Percentiles rank a stretch among this genome's conserved stretches.
Conservation (phyloP, 352 stramenopile genomes). For the Phytopythium delawarense region DNA sequence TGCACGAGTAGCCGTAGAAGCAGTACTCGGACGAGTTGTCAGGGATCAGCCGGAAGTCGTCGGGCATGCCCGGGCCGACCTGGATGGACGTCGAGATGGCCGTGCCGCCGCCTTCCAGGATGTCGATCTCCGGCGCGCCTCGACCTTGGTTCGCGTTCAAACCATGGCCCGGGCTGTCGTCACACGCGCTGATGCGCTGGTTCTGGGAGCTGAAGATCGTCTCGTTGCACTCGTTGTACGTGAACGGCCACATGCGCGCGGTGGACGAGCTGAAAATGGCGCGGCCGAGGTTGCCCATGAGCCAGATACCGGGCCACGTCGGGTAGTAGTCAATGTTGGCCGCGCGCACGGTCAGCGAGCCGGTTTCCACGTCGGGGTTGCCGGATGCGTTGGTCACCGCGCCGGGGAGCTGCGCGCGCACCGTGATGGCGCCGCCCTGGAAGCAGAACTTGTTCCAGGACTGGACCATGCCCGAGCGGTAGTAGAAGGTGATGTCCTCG, state of each 20-base stretch:
- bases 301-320: no score
- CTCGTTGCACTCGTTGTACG: slow-evolving; percentile 86
- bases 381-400: slow-evolving; percentile 38
- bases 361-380: slow-evolving; percentile 29
- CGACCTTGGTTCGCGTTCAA: slow-evolving; percentile 52
- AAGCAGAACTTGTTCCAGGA: slow-evolving; percentile 75
- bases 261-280: slow-evolving; percentile 79
- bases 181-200: slow-evolving; percentile 78
- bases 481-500: slow-evolving; percentile 49
- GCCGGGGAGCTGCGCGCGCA: slow-evolving; percentile 82
- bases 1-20: slow-evolving; percentile 34
- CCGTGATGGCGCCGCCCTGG: slow-evolving; percentile 68
- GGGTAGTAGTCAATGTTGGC: slow-evolving; percentile 19
- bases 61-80: slow-evolving; percentile 49
- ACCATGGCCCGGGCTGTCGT: slow-evolving; percentile 84
- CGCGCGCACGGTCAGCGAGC: slow-evolving; percentile 17
- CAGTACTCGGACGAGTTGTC: slow-evolving; percentile 23
- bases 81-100: slow-evolving; percentile 83
- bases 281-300: no score
- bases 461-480: slow-evolving; percentile 24
- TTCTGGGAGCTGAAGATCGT: slow-evolving; percentile 29
- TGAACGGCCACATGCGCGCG: slow-evolving; percentile 92
- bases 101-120: slow-evolving; percentile 76
- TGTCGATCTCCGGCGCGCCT: slow-evolving; percentile 81
- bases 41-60: slow-evolving; percentile 25